phyloP scores from a whole-genome alignment of 768 basidiomycete species.

The Boletus subparvulus region DNA sequence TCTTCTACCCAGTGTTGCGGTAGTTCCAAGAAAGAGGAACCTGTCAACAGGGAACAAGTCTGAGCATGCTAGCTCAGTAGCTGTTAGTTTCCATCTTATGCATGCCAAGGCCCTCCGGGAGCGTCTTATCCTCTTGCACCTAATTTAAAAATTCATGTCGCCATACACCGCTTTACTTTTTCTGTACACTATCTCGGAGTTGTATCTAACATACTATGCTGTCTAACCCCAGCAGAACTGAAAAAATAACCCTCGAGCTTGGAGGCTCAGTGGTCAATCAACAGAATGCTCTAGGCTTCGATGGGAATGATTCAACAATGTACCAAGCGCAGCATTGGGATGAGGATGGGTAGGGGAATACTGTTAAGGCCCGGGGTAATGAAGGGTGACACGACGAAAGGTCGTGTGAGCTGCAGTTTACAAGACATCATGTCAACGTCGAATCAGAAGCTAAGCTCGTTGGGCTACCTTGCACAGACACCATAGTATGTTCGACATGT shows the following conservation, averaged over 20 bases:
- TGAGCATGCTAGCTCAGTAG: background rate
- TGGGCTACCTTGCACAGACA: background rate
- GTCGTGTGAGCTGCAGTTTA: too few species aligned
- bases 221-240: too few species aligned
- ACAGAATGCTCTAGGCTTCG: too few species aligned
- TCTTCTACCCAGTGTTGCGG: background rate
- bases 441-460: background rate
- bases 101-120: too few species aligned
- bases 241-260: too few species aligned
- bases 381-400: too few species aligned
- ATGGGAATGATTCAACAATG: too few species aligned
- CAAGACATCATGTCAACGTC: background rate
- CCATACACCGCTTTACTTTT: background rate
- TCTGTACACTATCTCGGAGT: background rate
- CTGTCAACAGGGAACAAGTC: slow-evolving; percentile 2
- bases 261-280: too few species aligned
- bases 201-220: background rate
- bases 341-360: too few species aligned
- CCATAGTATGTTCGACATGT: background rate
- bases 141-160: background rate
- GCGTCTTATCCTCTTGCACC: too few species aligned
- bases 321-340: too few species aligned
- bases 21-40: background rate
- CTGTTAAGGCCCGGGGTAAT: too few species aligned
- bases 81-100: background rate